phyloP scores from a whole-genome alignment of 1,284 basidiomycete species.

The Prillingera fragicola region DNA sequence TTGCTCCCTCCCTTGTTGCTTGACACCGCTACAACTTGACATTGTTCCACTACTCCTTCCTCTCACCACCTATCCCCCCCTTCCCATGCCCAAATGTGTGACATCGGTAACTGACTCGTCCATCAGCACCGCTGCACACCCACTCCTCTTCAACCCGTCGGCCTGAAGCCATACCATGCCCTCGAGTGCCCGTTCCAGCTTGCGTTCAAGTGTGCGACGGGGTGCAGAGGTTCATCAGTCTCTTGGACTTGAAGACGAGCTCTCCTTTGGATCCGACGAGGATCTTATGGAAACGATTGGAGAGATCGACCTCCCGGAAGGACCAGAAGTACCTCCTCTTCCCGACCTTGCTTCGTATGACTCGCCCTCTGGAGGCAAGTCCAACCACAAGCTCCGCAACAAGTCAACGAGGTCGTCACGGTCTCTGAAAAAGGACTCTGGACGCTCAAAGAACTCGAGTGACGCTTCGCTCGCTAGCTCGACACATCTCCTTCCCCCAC shows the following conservation, averaged over 20 bases:
- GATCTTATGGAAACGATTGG: slow-evolving; percentile 36
- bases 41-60: slow-evolving; percentile 48
- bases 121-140: not conserved
- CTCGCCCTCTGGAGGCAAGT: not conserved
- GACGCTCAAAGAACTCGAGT: slow-evolving; percentile 5
- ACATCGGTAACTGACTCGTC: not conserved
- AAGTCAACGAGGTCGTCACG: slow-evolving; percentile 1
- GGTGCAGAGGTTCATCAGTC: slow-evolving; percentile 4
- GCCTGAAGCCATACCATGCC: not conserved
- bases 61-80: slow-evolving; percentile 1
- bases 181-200: slow-evolving; percentile 3
- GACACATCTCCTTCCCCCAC: slow-evolving; percentile 12
- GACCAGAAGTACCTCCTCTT: not conserved
- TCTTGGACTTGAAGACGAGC: slow-evolving; percentile 42
- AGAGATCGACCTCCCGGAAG: slow-evolving; percentile 16
- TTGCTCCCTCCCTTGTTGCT: not conserved
- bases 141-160: not conserved
- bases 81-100: not conserved
- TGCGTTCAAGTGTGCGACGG: slow-evolving; percentile 6
- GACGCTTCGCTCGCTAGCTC: slow-evolving; percentile 2
- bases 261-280: slow-evolving; percentile 37
- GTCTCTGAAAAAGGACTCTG: slow-evolving; percentile 8
- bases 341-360: not conserved
- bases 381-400: not conserved
- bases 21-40: slow-evolving; percentile 10